A percentile compares a stretch with the other conserved stretches of the same genome.
Evolutionary conservation across 768 basidiomycete genomes (phyloP).

Genomic region (Crepidotus variabilis): DNA sequence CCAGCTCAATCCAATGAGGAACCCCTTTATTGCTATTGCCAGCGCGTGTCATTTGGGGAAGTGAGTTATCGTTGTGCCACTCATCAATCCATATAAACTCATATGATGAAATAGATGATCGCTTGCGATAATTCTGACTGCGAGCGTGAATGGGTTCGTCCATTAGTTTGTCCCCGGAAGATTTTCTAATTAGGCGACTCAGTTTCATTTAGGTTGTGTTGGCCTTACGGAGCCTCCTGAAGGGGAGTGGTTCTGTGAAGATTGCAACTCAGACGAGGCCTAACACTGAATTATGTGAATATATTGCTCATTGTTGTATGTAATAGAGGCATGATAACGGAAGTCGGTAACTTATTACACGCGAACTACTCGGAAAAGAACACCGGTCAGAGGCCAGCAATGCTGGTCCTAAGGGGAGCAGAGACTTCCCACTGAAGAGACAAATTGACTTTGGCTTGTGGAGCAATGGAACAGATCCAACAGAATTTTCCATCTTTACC

Average conservation of each 20-base stretch:
- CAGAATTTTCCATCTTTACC: conserved; percentile 32
- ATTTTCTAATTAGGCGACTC: conserved; percentile 4
- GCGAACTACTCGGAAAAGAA: too few relatives aligned
- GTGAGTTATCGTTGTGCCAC: conserved; percentile 35
- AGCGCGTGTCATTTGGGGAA: conserved; percentile 76
- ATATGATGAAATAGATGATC: conserved; percentile 61
- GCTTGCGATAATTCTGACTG: conserved; percentile 76
- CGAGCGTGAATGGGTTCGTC: conserved; percentile 77
- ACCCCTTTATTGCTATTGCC: conserved; percentile 74
- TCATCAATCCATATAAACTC: conserved; percentile 8
- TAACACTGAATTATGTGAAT: conserved; percentile 1
- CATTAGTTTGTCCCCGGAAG: background rate
- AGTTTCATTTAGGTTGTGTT: conserved; percentile 77
- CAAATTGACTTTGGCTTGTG: conserved; percentile 27
- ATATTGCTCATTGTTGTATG: background rate
- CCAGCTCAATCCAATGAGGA: conserved; percentile 38
- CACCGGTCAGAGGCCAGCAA: conserved; percentile 15
- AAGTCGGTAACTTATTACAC: background rate
- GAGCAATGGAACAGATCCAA: conserved; percentile 28
- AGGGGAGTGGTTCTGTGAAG: conserved; percentile 70
- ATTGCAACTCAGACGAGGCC: conserved; percentile 42
- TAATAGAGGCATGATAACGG: conserved; percentile 1
- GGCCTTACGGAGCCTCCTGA: conserved; percentile 56
- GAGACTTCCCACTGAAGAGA: conserved; percentile 31
- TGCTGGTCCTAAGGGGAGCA: conserved; percentile 19